Base-by-base conservation (phyloP, 352 stramenopile genomes). In the Aphanomyces cochlioides region DNA sequence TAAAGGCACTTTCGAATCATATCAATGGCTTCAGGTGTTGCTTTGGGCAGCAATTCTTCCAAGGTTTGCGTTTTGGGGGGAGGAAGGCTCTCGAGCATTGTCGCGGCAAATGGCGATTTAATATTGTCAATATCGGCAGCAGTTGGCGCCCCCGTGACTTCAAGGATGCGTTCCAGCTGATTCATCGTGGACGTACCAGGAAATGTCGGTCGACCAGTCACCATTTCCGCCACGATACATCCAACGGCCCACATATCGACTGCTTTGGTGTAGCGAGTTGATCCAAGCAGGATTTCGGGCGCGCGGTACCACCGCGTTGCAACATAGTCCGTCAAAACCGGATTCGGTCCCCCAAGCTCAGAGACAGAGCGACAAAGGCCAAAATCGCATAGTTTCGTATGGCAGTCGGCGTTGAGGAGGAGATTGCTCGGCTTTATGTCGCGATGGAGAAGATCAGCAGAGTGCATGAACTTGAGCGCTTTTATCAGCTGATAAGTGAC, bases 391-490 rank as follows among this genome's bases (percentile, higher is more conserved):
- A 98, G 78, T 67, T 98, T 98, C 21, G 84, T 95, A 70, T 97
- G 84, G 76, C 96, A 98, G 75, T 98, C 93, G 40, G 85, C 85
- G 80, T 98, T 98, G 13, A 99, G 79, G 34, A 99, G 79, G 36
- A 99, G 74, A 72, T 99, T 99, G 73, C 85, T 97, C 3, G 96
- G 96, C 71, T 98, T 99, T 74, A 99, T 97, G 77, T 98, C 95
- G 4, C 96, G 83, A 74, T 99, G 96, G 48, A 99, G 69, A 36
- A 99, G 73, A 60, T 97, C 90, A 0, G 92, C 94, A 7, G 87
- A 95, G 79, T 99, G 96, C 82, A 98, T 94, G 78, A 96, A 98
- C 79, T 98, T 98, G 60, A 99, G 87, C 37, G 93, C 94, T 75
- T 97, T 97, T 58, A 98, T 79, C 48, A 98, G 76, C 77, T 99